Base-by-base conservation (phyloP, 2,329 filamentous ascomycete genomes). In the Sporothrix euskadiensis region DNA sequence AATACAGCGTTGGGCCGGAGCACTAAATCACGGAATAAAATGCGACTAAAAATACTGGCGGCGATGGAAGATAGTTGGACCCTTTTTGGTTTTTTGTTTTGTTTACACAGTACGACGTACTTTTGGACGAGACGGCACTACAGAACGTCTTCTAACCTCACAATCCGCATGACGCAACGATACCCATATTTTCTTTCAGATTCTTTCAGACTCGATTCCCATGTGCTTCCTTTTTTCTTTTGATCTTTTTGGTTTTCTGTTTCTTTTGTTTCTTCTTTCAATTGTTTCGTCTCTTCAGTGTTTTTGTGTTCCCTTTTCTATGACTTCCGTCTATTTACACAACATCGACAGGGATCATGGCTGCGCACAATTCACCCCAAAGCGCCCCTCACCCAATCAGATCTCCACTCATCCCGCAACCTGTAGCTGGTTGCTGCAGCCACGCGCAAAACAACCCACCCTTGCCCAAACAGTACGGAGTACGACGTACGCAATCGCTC, bases 61-160 rank as follows among this genome's bases (percentile, higher is more conserved):
- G 61, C 61, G 39, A 66, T 26, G 39, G n/a, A 41, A 41, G 61
- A 47, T 9, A 30, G n/a, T 47, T 66, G 30, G 39, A 47, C 26
- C 3, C 7, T 32, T 52, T 52, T 52, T 68, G 41, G 35, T 35
- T 35, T 35, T 35, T 4, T 26, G 26, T 26, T 68, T 68, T 68
- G 14, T 68, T 49, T 68, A n/a, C 26, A 26, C 26, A 26, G 26
- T 26, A 26, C 26, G 26, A 1, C 26, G 26, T 26, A 26, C 26
- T 26, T 65, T 65, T 30, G 44, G 47, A 69, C 52, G 54, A 69
- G 66, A 73, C 63, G 54, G 63, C 71, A 47, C 49, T 44, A 73
- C 71, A 56, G 39, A 57, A 56, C 63, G 41, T 32, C 26, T 22
- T 35, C 16, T 16, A 16, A 8, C 7, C 32, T 52, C 32, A 30